Evolutionary conservation across 2,329 filamentous ascomycete species (phyloP).

Genomic region (Aspergillus ruber): DNA sequence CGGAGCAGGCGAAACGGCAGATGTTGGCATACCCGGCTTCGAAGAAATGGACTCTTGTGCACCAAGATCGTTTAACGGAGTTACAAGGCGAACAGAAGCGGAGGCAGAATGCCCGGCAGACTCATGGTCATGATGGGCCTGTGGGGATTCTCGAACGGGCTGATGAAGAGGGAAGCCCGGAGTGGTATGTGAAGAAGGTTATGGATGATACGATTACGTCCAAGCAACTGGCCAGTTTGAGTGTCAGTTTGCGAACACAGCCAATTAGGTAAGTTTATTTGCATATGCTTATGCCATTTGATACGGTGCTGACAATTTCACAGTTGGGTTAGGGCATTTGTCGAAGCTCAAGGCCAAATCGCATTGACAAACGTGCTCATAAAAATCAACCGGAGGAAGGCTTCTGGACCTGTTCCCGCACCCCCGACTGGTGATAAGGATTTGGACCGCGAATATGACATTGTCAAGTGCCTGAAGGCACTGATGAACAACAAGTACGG

Average conservation of each 20-base stretch:
- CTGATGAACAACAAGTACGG: constrained; percentile 99
- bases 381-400: constrained; percentile 86
- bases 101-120: constrained; percentile 63
- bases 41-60: constrained; percentile 96
- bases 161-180: constrained; percentile 90
- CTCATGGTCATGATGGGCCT: constrained; percentile 58
- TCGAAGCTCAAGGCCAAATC: constrained; percentile 95
- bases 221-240: constrained; percentile 86
- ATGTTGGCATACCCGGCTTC: constrained; percentile 91
- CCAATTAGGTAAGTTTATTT: constrained; percentile 61
- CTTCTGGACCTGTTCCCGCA: constrained; percentile 62
- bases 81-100: constrained; percentile 92
- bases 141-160: constrained; percentile 67
- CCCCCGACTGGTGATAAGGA: constrained; percentile 64
- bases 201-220: constrained; percentile 91
- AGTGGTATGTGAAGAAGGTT: constrained; percentile 96
- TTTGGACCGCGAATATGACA: constrained; percentile 89
- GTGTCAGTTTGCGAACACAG: constrained; percentile 90
- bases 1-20: constrained; percentile 86
- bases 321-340: constrained; percentile 89
- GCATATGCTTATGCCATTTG: background rate
- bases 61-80: constrained; percentile 90
- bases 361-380: constrained; percentile 88
- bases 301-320: constrained; percentile 4
- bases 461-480: constrained; percentile 94